Evolutionary conservation across 1,284 basidiomycete genomes (phyloP), one percentile per base, ranked within the genome.

Genomic region (Cryptococcus jaspeensis): DNA sequence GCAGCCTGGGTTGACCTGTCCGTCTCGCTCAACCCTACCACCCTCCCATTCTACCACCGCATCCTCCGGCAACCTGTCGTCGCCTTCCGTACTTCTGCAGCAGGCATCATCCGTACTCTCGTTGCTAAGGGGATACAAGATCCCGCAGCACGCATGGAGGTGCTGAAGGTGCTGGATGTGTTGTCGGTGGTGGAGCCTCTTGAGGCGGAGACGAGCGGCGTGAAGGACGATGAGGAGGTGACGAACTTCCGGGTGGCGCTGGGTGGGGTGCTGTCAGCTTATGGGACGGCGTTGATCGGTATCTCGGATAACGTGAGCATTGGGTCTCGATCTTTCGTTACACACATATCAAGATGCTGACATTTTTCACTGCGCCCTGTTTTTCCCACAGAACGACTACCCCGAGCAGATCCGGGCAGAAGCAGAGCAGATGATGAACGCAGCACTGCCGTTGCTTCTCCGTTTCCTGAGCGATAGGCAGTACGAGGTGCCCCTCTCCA

Each of bases 1-100:
- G 23, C 66, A 95, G 92, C 93, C 9, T 99, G 96, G 96, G 89
- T 99, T 67, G 97, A 99, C 73, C 94, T 99, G 70, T 90, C 91
- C 67, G 81, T 99, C 56, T 91, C 96, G 32, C 88, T 99, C 60
- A 98, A 93, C 1, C 91, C 90, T 22, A 85, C 85, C 11, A 93
- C 93, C 0, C 85, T 99, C 28, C 85, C 87, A 6, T 79, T 99
- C 47, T 83, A 98, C 49, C 95, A 93, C 75, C 85, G 83, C 42
- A 82, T 96, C 28, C 84, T 99, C 43, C 87, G 88, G n/a, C 89
- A 92, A 0, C 87, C 87, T 13, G 74, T 90, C 20, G 82, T 87
- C 1, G 49, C 66, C 1, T 87, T 97, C 62, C 89, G 94, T 37
- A 81, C 92, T 16, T 89, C 92, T 0, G 87, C 94, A 0, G 88